Evolutionary conservation across 179 eudicot species (phyloP), one percentile per base, ranked within the genome.

Genomic region (Sideroxylon spinosum): DNA sequence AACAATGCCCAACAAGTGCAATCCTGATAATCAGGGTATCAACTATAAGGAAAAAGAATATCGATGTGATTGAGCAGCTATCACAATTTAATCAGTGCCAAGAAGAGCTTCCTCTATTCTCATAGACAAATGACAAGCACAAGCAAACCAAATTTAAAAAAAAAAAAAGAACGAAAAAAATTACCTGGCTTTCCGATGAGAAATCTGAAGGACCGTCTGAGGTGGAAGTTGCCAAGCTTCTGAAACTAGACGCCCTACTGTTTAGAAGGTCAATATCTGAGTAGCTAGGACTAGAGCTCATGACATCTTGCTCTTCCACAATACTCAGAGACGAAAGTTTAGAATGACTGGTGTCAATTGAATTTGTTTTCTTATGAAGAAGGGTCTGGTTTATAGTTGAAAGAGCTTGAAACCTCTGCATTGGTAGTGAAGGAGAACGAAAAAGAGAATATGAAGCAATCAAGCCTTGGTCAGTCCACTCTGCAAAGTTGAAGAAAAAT

Each of bases 321-420:
- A 71, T 67, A 82, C 82, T 78, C 55, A 77, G 62, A 68, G 83
- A 80, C 11, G 44, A 16, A 69, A 11, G 75, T 74, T 61, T 78
- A 56, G 68, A 76, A 63, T 77, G 74, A 72, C 59, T 63, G 72
- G 62, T 73, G 20, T 83, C 90, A 46, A 74, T 70, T 28, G 92
- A 83, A 72, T 77, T 78, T 65, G 71, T 71, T 80, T 81, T 84
- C 57, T 78, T 77, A 68, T 88, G 83, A 72, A 76, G 77, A 69
- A 83, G 71, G 63, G 80, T 79, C 63, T 87, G 82, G 62, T 91
- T 90, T 76, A 84, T 76, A 50, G 66, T 78, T 28, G 87, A 82
- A 79, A 84, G 89, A 26, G 88, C 86, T 67, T 86, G 85, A 81
- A 84, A 76, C 26, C 90, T 82, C 85, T 87, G 89, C 83, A 53